Base-by-base conservation (phyloP, 208 protist species). In the Jaenimonas drosophilae region DNA sequence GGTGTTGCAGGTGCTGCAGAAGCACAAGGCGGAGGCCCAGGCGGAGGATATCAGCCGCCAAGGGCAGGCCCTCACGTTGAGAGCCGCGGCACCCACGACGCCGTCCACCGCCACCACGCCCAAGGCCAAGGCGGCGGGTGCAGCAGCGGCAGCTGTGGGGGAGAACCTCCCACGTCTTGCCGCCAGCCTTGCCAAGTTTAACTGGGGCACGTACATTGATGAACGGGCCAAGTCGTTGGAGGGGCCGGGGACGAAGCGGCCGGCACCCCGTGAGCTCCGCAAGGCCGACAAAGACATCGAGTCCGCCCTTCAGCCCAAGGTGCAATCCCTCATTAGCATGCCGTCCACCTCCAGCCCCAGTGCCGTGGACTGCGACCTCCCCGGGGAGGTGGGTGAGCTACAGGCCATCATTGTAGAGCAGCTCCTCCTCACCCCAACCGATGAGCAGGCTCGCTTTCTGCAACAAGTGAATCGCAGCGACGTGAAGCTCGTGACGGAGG, bases 381-480 rank as follows among this genome's bases (percentile, higher is more conserved):
- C 79, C 16, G 75, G 57, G 19, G 64, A 86, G 19, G 33, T 78
- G 4, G 60, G 71, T 37, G 73, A 86, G 33, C 60, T 89, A 26
- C 76, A 89, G 54, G 61, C 76, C 21, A 77, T 89, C 60, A 76
- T 93, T 44, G 79, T 93, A 6, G 77, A 89, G 49, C 79, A 89
- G 59, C 67, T 85, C 17, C 69, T 93, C 45, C 68, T 93, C 16
- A 71, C 65, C 19, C 60, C 73, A 17, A 74, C 80, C 16, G 70
- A 69, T 36, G 55, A 69, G 33, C 77, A 86, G 66, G 66, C 76
- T 16, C 48, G 46, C 2, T 89, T 93, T 27, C 60, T 93, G 17
- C 64, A 63, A 17, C 85, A 88, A 53, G 59, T 93, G 4, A 88
- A 85, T 50, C 44, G 73, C 40, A 89, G 77, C 64, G 81, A 83